Percentiles rank a stretch among this genome's conserved stretches.
Evolutionary conservation across 768 basidiomycete species (phyloP).

Genomic region (Gymnopilus junonius): DNA sequence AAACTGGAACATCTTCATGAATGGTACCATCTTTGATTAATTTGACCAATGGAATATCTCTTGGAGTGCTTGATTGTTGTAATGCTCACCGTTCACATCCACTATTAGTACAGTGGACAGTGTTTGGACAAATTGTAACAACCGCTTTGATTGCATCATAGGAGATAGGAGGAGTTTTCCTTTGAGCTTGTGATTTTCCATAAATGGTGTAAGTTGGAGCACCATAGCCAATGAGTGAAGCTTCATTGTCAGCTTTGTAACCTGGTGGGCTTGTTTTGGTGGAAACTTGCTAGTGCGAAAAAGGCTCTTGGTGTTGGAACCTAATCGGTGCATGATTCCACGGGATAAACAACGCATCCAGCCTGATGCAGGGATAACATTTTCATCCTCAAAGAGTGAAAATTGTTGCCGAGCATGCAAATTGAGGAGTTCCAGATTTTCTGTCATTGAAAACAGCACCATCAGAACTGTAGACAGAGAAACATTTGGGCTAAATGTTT

Average conservation of each 20-base stretch:
- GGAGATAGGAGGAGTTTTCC: no score
- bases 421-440: conserved; percentile 23
- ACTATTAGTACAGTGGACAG: neutral
- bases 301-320: neutral
- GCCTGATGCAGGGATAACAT: neutral
- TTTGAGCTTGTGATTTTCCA: no score
- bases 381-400: neutral
- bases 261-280: neutral
- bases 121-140: neutral
- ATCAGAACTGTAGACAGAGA: conserved; percentile 20
- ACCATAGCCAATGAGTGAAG: neutral
- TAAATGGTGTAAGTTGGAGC: neutral
- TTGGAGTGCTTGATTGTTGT: neutral
- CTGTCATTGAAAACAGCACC: conserved; percentile 19
- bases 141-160: neutral
- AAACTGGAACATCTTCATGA: neutral
- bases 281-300: neutral
- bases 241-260: neutral
- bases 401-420: conserved; percentile 20
- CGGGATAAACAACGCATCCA: neutral
- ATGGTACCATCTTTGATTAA: neutral
- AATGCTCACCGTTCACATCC: neutral
- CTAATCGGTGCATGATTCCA: neutral
- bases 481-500: conserved; percentile 17
- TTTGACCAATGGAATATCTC: neutral